Evolutionary conservation across 768 basidiomycete species (phyloP), one percentile per base, ranked within the genome.

Genomic region (Galerina marginata): DNA sequence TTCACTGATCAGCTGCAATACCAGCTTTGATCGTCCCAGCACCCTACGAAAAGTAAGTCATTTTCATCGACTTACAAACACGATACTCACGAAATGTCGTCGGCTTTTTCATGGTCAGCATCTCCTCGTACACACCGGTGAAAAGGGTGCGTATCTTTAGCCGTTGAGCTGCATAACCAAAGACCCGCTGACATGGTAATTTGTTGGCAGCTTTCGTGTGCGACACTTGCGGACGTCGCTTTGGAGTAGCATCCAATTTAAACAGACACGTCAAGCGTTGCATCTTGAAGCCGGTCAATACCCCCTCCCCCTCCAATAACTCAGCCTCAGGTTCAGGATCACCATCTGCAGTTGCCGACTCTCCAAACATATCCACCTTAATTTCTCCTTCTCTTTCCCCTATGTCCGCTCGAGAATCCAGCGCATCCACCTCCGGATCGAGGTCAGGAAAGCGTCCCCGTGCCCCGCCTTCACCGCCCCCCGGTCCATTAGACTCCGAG

Each of bases 41-140:
- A 93, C 91, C 25, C 81, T 93, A 60, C 79, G 83, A 72, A 93
- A 92, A 84, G 90, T 90, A 66, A 77, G 81, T 63, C 53, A 33
- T 60, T 57, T 46, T 54, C 59, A 53, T 56, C 55, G 25, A 20
- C 33, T 50, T 29, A 29, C 33, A 26, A 14, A 58, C 63, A 42
- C 46, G 44, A 38, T 42, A 57, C 64, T 69, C 45, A 64, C 60
- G 54, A 56, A 60, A 56, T 55, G 58, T 51, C 50, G 36, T 71
- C 48, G 39, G 33, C 38, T 57, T 65, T 54, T 57, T 63, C 57
- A 51, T 55, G 29, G 62, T 25, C 65, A 92, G 90, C 91, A 93
- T 74, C 78, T 93, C 43, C 86, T 92, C 56, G 91, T 93, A 52
- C 91, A 93, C 72, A 93, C 91, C 11, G 91, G 91, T 61, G 90